Evolutionary conservation across 163 green algal genomes (phyloP), one percentile per base, ranked within the genome.

Genomic region (Volvox carteri): DNA sequence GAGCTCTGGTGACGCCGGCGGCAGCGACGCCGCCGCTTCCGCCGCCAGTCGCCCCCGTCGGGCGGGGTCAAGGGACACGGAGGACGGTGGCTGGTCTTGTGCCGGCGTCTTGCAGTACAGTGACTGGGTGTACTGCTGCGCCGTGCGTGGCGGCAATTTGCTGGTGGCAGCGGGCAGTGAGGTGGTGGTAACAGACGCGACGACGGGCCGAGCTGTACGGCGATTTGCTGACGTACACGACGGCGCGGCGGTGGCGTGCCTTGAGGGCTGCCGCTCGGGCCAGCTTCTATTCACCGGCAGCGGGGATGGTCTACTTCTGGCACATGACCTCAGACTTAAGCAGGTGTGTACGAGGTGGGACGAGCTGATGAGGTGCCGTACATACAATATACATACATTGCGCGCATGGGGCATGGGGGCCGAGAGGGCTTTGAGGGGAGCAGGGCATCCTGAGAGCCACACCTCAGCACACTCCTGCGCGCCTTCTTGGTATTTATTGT

Each of bases 301-400:
- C n/a, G 88, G 50, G 23, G 93, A 95, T 78, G 93, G 93, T 0
- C 79, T 93, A 65, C 73, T 95, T 54, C 86, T 94, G 84, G 86
- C 78, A 8, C 92, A 95, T 68, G 93, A 95, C 74, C 76, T 94
- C 78, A 86, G 93, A 74, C 92, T 93, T 90, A 91, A 89, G 50
- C 79, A 78, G 85, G 74, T 85, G 52, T n/a, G 80, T 30, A 11
- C 16, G 50, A 58, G 16, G 50, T 58, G 16, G 12, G n/a, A n/a
- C n/a, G n/a, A n/a, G n/a, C n/a, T n/a, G n/a, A n/a, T n/a, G n/a
- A n/a, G n/a, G n/a, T n/a, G n/a, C n/a, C n/a, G n/a, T n/a, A n/a
- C n/a, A n/a, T n/a, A n/a, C n/a, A n/a, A n/a, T n/a, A n/a, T n/a
- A n/a, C n/a, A n/a, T n/a, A n/a, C n/a, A n/a, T n/a, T n/a, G n/a